phyloP scores from a whole-genome alignment of 2,329 filamentous ascomycete species.

The Hymenotorrendiella dingleyae region DNA sequence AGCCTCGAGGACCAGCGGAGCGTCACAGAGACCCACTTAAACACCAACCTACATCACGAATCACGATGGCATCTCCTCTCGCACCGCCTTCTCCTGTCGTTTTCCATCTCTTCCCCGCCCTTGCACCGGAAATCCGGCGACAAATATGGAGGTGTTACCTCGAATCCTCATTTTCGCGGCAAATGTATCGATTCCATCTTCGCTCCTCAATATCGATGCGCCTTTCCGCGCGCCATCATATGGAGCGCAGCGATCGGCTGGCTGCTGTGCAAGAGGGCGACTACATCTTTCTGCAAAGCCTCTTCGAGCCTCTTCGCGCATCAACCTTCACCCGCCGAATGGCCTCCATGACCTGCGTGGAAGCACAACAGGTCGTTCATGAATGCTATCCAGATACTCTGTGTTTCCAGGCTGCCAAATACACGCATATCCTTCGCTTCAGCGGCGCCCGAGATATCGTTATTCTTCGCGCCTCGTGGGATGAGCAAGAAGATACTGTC shows the following conservation, averaged over 20 bases:
- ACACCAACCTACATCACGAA: too few relatives aligned
- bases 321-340: not conserved
- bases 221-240: not conserved
- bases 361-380: constrained; percentile 4
- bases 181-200: constrained; percentile 1
- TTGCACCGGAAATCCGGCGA: not conserved
- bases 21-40: too few relatives aligned
- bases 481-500: constrained; percentile 2
- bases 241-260: not conserved
- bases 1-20: too few relatives aligned
- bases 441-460: constrained; percentile 7
- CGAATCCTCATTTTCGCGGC: not conserved
- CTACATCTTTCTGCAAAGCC: not conserved
- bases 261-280: not conserved
- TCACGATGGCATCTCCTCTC: too few relatives aligned
- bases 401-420: constrained; percentile 1
- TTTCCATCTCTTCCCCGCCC: not conserved
- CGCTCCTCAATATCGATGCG: not conserved
- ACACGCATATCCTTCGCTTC: constrained; percentile 4
- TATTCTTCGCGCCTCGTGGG: constrained; percentile 2
- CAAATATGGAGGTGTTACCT: not conserved
- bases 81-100: too few relatives aligned
- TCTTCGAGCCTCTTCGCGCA: not conserved
- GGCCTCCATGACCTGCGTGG: constrained; percentile 5
- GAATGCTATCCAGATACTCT: constrained; percentile 6